These are phyloP conservation scores for Triglochin maritima DNA, from an alignment of 106 monocot species.

Conservation along the genomic window DNA sequence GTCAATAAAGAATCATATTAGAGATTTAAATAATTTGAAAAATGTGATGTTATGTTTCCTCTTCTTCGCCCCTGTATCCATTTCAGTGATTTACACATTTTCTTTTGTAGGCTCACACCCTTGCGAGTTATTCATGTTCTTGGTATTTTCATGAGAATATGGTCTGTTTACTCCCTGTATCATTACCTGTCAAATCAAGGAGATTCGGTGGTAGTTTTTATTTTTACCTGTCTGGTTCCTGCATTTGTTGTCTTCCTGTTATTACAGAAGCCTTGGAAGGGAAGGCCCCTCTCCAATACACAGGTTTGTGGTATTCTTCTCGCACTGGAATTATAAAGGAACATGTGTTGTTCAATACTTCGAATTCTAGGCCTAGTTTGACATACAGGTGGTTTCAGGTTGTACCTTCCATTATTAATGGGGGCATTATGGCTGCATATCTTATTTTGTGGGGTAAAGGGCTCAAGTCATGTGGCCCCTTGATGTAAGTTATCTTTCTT, in stretches of 20 bases:
- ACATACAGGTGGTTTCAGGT: constrained; percentile 41
- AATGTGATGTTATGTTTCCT: background rate
- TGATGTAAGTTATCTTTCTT: constrained; percentile 52
- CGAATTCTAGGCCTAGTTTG: constrained; percentile 1
- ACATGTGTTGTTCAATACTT: background rate
- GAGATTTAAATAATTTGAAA: background rate
- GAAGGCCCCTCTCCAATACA: constrained; percentile 77
- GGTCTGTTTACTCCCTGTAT: constrained; percentile 92
- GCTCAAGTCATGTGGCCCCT: constrained; percentile 77
- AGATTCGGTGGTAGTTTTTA: constrained; percentile 67
- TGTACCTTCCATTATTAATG: constrained; percentile 82
- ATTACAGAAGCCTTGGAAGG: constrained; percentile 93
- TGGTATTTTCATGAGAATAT: constrained; percentile 89
- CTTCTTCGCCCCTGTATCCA: background rate
- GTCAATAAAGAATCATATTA: no score
- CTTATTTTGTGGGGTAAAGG: constrained; percentile 90
- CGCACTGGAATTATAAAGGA: background rate
- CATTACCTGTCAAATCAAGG: constrained; percentile 46
- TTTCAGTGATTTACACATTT: background rate
- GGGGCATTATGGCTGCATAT: constrained; percentile 87
- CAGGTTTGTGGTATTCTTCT: constrained; percentile 40
- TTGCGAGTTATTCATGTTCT: constrained; percentile 77
- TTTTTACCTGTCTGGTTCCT: constrained; percentile 79
- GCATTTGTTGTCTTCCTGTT: constrained; percentile 72
- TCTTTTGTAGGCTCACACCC: constrained; percentile 52